Percentiles rank a stretch among this genome's conserved stretches.
These are phyloP conservation scores for Hypoxylon sp. DNA, from an alignment of 2,329 filamentous ascomycete species.

Conservation along the genomic window DNA sequence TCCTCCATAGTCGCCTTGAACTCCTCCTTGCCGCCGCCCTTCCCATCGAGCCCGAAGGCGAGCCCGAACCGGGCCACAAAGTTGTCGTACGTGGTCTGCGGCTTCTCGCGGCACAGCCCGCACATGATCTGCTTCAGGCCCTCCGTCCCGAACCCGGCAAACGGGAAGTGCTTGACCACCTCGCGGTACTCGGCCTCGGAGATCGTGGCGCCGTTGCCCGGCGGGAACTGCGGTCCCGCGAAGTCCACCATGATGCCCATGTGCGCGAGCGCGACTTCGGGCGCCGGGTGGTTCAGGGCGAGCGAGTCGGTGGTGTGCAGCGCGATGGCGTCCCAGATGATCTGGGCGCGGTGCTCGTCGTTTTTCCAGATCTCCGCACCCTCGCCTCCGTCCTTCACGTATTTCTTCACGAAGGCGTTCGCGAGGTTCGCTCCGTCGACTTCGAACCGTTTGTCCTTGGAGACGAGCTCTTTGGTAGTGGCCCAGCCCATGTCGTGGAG, in stretches of 20 bases:
- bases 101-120: constrained; percentile 44
- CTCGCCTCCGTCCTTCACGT: constrained; percentile 17
- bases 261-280: constrained; percentile 42
- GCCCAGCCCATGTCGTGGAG: constrained; percentile 49
- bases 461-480: constrained; percentile 16
- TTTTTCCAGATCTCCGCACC: constrained; percentile 29
- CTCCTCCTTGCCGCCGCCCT: constrained; percentile 39
- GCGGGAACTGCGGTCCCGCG: constrained; percentile 41
- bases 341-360: constrained; percentile 11
- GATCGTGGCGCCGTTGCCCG: constrained; percentile 36
- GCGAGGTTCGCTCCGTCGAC: constrained; percentile 47
- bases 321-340: constrained; percentile 32
- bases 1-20: constrained; percentile 25
- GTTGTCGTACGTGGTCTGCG: constrained; percentile 46
- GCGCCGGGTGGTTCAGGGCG: constrained; percentile 35
- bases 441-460: constrained; percentile 44
- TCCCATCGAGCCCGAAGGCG: constrained; percentile 42
- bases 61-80: constrained; percentile 40
- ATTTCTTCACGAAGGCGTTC: constrained; percentile 9
- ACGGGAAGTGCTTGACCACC: constrained; percentile 42
- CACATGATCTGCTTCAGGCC: constrained; percentile 37
- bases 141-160: constrained; percentile 30
- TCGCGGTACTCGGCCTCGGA: constrained; percentile 43
- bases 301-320: constrained; percentile 43
- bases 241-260: constrained; percentile 45